These are phyloP conservation scores for Tagetes patula DNA, from an alignment of 129 eudicot genomes.

Conservation along the genomic window DNA sequence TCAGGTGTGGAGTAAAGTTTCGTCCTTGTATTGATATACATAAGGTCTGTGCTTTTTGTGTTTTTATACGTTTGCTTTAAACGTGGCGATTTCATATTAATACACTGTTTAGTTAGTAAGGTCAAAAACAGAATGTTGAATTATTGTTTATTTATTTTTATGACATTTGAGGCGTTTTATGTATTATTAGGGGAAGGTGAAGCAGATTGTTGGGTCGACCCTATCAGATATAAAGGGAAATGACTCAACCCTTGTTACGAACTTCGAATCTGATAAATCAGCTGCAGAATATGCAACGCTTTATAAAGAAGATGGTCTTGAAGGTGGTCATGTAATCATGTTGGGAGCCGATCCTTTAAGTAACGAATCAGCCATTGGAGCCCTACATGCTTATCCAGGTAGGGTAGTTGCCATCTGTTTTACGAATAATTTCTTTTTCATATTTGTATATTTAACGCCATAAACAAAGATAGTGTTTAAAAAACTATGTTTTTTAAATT, in stretches of 20 bases:
- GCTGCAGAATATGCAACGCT: slow-evolving; percentile 82
- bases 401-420: slow-evolving; percentile 6
- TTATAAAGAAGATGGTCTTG: slow-evolving; percentile 78
- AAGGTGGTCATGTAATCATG: slow-evolving; percentile 98
- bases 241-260: slow-evolving; percentile 61
- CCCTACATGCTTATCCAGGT: slow-evolving; percentile 96
- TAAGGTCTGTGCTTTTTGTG: slow-evolving; percentile 48
- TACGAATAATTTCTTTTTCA: not conserved
- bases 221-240: slow-evolving; percentile 71
- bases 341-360: slow-evolving; percentile 97
- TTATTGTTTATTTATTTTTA: not conserved
- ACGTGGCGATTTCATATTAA: not conserved
- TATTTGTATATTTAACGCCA: not conserved
- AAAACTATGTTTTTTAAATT: not conserved
- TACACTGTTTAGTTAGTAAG: not conserved
- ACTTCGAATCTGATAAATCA: slow-evolving; percentile 86
- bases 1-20: slow-evolving; percentile 67
- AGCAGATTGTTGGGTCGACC: slow-evolving; percentile 98
- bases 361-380: slow-evolving; percentile 75
- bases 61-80: not conserved
- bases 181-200: slow-evolving; percentile 78
- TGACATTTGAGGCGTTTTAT: not conserved
- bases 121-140: too few relatives aligned
- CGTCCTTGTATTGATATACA: slow-evolving; percentile 99
- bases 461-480: not conserved